phyloP scores from a whole-genome alignment of 306 rosid genomes.

The Vigna mungo region DNA sequence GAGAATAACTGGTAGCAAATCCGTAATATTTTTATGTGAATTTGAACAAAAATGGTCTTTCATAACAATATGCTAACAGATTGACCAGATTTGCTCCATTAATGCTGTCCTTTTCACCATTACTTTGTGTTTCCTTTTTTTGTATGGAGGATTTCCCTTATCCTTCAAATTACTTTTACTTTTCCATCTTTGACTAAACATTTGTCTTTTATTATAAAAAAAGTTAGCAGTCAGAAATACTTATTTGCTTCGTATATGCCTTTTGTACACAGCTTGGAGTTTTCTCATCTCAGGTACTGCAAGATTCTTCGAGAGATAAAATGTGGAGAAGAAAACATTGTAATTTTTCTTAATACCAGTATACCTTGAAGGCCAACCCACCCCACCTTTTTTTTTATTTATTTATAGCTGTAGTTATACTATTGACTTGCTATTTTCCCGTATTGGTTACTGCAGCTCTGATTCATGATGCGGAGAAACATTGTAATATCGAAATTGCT shows the following conservation, averaged over 20 bases:
- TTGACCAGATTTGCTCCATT: conserved; percentile 18
- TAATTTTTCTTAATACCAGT: conserved; percentile 54
- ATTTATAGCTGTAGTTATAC: conserved; percentile 1
- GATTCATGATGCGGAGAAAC: conserved; percentile 85
- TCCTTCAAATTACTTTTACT: conserved; percentile 7
- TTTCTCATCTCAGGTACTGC: conserved; percentile 97
- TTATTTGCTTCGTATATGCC: conserved; percentile 46
- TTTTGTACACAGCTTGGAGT: conserved; percentile 87
- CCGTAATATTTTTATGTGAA: conserved; percentile 2
- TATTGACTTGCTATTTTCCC: conserved; percentile 39
- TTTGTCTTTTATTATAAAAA: not conserved
- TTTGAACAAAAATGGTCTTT: conserved; percentile 3
- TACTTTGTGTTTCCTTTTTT: conserved; percentile 6
- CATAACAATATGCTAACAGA: not conserved
- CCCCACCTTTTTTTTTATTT: not conserved
- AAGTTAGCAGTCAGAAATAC: conserved; percentile 41
- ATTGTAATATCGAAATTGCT: conserved; percentile 88
- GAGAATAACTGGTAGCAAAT: conserved; percentile 18
- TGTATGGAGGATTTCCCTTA: not conserved
- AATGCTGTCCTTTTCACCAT: not conserved
- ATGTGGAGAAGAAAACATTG: conserved; percentile 79
- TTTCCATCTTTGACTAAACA: not conserved
- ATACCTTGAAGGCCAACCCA: conserved; percentile 8
- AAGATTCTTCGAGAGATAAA: conserved; percentile 83
- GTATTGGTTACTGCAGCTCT: conserved; percentile 61